A percentile compares a stretch with the other conserved stretches of the same genome.
phyloP scores from a whole-genome alignment of 129 eudicot genomes.

The Smallanthus sonchifolius region DNA sequence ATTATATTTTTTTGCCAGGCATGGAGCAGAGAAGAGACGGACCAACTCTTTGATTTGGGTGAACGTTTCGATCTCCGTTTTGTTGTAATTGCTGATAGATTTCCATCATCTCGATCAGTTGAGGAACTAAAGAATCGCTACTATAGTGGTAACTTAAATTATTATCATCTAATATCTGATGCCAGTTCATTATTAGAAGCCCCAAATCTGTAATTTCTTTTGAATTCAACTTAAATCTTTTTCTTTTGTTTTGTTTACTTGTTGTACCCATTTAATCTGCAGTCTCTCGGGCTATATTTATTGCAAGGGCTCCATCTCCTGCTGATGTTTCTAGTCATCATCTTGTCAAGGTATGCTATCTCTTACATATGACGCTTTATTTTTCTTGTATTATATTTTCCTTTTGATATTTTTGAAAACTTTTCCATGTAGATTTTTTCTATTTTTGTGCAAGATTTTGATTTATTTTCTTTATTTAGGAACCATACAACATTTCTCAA shows the following conservation, averaged over 20 bases:
- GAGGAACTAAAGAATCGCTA: constrained; percentile 94
- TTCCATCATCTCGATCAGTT: constrained; percentile 66
- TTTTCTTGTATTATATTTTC: neutral
- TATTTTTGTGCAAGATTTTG: neutral
- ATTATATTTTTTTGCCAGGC: constrained; percentile 34
- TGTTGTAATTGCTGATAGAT: constrained; percentile 79
- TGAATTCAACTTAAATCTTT: neutral
- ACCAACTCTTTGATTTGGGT: constrained; percentile 74
- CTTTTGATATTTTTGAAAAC: neutral
- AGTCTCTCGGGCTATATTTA: constrained; percentile 68
- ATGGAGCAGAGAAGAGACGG: constrained; percentile 98
- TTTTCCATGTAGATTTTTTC: neutral
- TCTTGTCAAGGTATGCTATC: constrained; percentile 57
- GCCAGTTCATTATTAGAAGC: neutral
- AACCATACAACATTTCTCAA: constrained; percentile 74
- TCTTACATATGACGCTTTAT: neutral
- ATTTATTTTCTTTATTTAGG: constrained; percentile 34
- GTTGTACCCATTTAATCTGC: constrained; percentile 14
- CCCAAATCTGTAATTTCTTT: neutral
- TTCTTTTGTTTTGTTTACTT: neutral
- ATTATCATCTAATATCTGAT: neutral
- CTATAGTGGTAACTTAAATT: constrained; percentile 65
- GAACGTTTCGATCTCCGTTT: constrained; percentile 92
- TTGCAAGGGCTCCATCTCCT: constrained; percentile 84
- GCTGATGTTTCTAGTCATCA: constrained; percentile 77